Percentiles rank a stretch among this genome's conserved stretches.
phyloP scores from a whole-genome alignment of 1,284 basidiomycete species.

The Apiotrichum veenhuisii region DNA sequence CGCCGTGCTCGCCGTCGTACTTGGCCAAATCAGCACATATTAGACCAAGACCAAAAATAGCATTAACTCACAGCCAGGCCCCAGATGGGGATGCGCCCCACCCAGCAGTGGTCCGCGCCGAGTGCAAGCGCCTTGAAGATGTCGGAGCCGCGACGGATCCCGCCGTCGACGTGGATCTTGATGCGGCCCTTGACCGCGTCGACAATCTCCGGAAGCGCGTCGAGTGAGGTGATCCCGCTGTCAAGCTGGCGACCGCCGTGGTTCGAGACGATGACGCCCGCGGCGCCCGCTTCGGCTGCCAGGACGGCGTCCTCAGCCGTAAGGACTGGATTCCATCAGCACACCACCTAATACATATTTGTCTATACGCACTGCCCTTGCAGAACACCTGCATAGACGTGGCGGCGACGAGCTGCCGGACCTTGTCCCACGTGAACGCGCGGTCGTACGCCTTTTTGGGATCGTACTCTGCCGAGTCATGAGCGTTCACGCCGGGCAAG shows the following conservation, averaged over 20 bases:
- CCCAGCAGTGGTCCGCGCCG: conserved; percentile 34
- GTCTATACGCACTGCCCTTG: conserved; percentile 24
- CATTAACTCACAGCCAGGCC: conserved; percentile 21
- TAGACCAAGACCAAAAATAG: too few relatives aligned
- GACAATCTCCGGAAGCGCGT: conserved; percentile 28
- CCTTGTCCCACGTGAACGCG: conserved; percentile 17
- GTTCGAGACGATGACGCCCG: conserved; percentile 33
- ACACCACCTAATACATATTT: background rate
- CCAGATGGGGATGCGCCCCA: conserved; percentile 26
- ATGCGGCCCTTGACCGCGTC: conserved; percentile 28
- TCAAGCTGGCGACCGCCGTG: conserved; percentile 42
- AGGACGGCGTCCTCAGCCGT: conserved; percentile 29
- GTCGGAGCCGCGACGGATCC: conserved; percentile 34
- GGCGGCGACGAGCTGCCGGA: conserved; percentile 3
- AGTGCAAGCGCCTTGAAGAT: conserved; percentile 40
- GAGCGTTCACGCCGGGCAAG: conserved; percentile 16
- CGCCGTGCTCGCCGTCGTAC: conserved; percentile 22
- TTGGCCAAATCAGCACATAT: background rate
- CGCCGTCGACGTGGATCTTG: conserved; percentile 37
- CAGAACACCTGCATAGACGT: conserved; percentile 16
- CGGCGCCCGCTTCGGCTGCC: conserved; percentile 29
- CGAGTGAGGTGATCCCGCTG: conserved; percentile 25
- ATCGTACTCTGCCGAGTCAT: conserved; percentile 11
- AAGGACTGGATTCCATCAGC: conserved; percentile 10
- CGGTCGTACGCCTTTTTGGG: conserved; percentile 15